Evolutionary conservation across 306 rosid species (phyloP).

Genomic region (Spatholobus suberectus): DNA sequence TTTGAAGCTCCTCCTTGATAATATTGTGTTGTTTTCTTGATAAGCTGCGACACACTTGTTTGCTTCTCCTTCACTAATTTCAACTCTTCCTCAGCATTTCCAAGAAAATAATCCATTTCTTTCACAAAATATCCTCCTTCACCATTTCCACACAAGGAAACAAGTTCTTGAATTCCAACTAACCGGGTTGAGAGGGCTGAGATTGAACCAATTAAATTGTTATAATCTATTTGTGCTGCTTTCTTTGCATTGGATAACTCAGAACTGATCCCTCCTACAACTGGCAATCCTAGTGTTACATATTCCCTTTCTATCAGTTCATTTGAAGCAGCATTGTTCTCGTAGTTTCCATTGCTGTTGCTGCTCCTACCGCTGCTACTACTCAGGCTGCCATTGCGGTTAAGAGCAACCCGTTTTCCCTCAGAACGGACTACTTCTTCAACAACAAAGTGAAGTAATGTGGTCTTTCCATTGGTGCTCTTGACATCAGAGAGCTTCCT

Average conservation of each 20-base stretch:
- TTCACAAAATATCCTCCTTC: conserved; percentile 56
- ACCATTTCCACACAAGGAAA: conserved; percentile 45
- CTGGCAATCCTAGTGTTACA: conserved; percentile 68
- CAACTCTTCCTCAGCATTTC: conserved; percentile 57
- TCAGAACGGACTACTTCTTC: conserved; percentile 86
- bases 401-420: conserved; percentile 67
- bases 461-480: conserved; percentile 76
- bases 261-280: conserved; percentile 82
- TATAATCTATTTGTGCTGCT: conserved; percentile 67
- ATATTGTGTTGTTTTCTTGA: conserved; percentile 66
- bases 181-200: conserved; percentile 50
- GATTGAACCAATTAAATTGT: conserved; percentile 47
- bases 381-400: conserved; percentile 52
- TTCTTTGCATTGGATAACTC: conserved; percentile 79
- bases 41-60: conserved; percentile 57
- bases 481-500: conserved; percentile 83
- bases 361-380: conserved; percentile 50
- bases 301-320: conserved; percentile 73
- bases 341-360: conserved; percentile 27
- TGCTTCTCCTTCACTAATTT: conserved; percentile 51
- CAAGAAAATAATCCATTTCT: conserved; percentile 68
- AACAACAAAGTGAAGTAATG: conserved; percentile 86
- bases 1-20: conserved; percentile 71
- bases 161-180: conserved; percentile 46
- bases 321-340: conserved; percentile 35